Evolutionary conservation across 2,329 filamentous ascomycete species (phyloP), one percentile per base, ranked within the genome.

Genomic region (Pseudogymnoascus sp.): DNA sequence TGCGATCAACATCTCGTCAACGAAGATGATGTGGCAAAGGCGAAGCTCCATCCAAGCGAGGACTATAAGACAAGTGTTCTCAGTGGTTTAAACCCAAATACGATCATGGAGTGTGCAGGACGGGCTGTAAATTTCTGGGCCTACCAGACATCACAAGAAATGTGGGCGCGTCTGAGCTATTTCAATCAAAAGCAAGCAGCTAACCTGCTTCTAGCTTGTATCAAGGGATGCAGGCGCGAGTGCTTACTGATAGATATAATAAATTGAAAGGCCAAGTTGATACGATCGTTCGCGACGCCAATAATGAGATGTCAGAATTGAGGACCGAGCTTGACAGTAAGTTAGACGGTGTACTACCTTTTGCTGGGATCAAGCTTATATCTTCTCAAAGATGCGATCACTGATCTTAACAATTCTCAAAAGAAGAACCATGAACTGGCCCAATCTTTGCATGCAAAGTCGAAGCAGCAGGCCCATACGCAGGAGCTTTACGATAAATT

Each of bases 61-160:
- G 91, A 95, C 66, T 96, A 94, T 78, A 96, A 96, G 73, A 91
- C 89, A 0, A 92, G 87, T 63, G 83, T 95, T 0, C 78, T 97
- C 9, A 91, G 89, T 69, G 93, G 93, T 0, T 76, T 97, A 1
- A 89, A 85, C 63, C 93, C 93, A 0, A 86, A 81, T 34, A 79
- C 87, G 30, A 89, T 97, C 65, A 91, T 96, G 81, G 92, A 96
- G 67, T 95, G 91, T 73, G 88, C 90, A 20, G 85, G 87, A 4
- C 81, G 89, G 66, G 91, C 87, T 1, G 74, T 96, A 65, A 84
- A 82, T 32, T 96, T 96, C 70, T 96, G 91, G 87, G 86, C 84
- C 30, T 96, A 96, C 68, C 91, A 96, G 71, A 85, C 86, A 18
- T 86, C 85, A 2, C 89, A 94, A 68, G 89, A 96, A 73, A 88